phyloP scores from a whole-genome alignment of 306 rosid species.

The Astragalus membranaceus region DNA sequence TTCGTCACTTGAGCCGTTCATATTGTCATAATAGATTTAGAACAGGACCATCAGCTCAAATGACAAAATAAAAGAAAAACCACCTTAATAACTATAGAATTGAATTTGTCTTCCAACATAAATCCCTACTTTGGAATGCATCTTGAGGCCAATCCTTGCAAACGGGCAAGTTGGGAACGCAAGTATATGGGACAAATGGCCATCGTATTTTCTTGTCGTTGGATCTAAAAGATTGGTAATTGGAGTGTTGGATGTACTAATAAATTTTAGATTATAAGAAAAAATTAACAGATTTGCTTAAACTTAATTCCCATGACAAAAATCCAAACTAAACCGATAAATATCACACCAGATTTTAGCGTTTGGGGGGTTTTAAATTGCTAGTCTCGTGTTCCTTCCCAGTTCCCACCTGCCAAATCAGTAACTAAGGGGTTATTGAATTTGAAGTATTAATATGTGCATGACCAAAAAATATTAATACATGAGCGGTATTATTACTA shows the following conservation, averaged over 20 bases:
- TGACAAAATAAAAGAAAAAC: not conserved
- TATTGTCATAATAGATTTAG: not conserved
- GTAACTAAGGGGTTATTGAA: slow-evolving; percentile 22
- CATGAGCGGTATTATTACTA: not conserved
- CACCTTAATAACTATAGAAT: not conserved
- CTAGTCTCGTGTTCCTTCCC: slow-evolving; percentile 29
- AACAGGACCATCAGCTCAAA: not conserved
- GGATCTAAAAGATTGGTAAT: slow-evolving; percentile 18
- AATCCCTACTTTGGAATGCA: slow-evolving; percentile 12
- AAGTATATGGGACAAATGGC: slow-evolving; percentile 21
- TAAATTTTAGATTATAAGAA: slow-evolving; percentile 16
- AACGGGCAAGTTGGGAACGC: slow-evolving; percentile 10
- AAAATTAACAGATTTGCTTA: slow-evolving; percentile 25
- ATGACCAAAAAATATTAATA: not conserved
- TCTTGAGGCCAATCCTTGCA: slow-evolving; percentile 13
- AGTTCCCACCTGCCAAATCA: slow-evolving; percentile 44
- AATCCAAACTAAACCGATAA: slow-evolving; percentile 19
- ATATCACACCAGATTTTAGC: slow-evolving; percentile 32
- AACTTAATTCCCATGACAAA: slow-evolving; percentile 18
- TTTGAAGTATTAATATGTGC: not conserved
- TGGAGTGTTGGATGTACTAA: slow-evolving; percentile 8
- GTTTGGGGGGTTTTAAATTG: slow-evolving; percentile 18
- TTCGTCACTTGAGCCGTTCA: not conserved
- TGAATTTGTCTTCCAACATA: not conserved
- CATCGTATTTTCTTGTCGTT: slow-evolving; percentile 21